Percentiles rank a stretch among this genome's conserved stretches.
These are phyloP conservation scores for Aspergillus tamarii DNA, from an alignment of 2,329 filamentous ascomycete species.

Conservation along the genomic window DNA sequence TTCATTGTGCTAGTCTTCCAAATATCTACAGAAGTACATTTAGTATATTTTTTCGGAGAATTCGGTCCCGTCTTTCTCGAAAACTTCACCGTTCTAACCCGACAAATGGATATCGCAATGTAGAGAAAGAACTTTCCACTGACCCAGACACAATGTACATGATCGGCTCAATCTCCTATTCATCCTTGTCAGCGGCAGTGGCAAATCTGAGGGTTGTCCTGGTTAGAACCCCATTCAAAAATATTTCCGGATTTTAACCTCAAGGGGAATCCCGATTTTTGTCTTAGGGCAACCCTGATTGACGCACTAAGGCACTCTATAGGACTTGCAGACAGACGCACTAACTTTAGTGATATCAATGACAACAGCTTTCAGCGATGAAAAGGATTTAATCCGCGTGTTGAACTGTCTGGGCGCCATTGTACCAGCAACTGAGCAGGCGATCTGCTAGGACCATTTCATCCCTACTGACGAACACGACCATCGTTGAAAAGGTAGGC, in stretches of 20 bases:
- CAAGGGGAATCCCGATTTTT: slow-evolving; percentile 19
- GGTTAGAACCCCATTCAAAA: neutral
- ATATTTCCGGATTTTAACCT: slow-evolving; percentile 23
- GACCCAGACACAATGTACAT: slow-evolving; percentile 31
- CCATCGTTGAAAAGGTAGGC: too few species aligned
- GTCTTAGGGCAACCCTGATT: slow-evolving; percentile 22
- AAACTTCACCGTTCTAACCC: too few species aligned
- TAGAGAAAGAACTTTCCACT: slow-evolving; percentile 13
- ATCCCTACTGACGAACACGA: too few species aligned
- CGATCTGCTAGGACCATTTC: too few species aligned
- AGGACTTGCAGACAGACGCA: slow-evolving; percentile 21
- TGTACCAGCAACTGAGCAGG: too few species aligned
- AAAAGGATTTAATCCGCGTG: slow-evolving; percentile 10
- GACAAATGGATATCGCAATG: slow-evolving; percentile 29
- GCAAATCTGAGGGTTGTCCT: slow-evolving; percentile 25
- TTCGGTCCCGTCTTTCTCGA: too few species aligned
- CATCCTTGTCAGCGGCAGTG: slow-evolving; percentile 29
- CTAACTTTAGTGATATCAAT: slow-evolving; percentile 10
- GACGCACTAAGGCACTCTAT: slow-evolving; percentile 32
- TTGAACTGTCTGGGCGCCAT: slow-evolving; percentile 10
- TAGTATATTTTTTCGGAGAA: too few species aligned
- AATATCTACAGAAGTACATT: too few species aligned
- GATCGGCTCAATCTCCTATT: slow-evolving; percentile 32
- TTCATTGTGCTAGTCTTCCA: too few species aligned
- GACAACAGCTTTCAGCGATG: slow-evolving; percentile 10